These are phyloP conservation scores for Suillus subaureus DNA, from an alignment of 768 basidiomycete genomes.

Conservation along the genomic window DNA sequence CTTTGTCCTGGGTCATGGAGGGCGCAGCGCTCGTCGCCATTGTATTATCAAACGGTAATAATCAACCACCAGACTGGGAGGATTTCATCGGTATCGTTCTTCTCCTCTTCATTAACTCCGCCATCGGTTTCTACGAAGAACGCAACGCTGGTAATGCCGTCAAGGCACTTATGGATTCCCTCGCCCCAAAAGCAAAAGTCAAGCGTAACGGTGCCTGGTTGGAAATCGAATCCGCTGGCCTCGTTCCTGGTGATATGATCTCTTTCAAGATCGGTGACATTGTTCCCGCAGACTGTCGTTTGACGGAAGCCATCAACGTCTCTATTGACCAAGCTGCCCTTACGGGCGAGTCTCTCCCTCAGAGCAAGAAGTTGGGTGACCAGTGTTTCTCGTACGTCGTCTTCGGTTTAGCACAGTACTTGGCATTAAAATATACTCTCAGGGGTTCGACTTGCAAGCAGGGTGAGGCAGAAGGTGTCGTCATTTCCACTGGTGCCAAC, in stretches of 20 bases:
- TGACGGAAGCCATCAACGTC: slow-evolving; percentile 95
- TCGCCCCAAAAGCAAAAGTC: slow-evolving; percentile 96
- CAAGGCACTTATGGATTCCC: slow-evolving; percentile 99
- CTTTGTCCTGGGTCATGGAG: slow-evolving; percentile 99
- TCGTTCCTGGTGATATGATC: slow-evolving; percentile 96
- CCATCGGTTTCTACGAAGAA: slow-evolving; percentile 98
- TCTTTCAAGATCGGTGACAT: slow-evolving; percentile 99
- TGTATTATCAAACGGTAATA: slow-evolving; percentile 90
- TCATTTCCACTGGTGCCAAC: slow-evolving; percentile 97
- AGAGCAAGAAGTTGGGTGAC: slow-evolving; percentile 89
- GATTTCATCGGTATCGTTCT: slow-evolving; percentile 97
- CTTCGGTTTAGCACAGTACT: slow-evolving; percentile 9
- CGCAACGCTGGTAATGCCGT: slow-evolving; percentile 97
- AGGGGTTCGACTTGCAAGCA: slow-evolving; percentile 98
- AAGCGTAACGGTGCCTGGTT: slow-evolving; percentile 83
- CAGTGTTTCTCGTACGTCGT: slow-evolving; percentile 94
- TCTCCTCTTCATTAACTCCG: slow-evolving; percentile 90
- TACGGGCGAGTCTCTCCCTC: slow-evolving; percentile 95
- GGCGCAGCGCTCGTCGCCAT: slow-evolving; percentile 94
- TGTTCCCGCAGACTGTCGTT: slow-evolving; percentile 96
- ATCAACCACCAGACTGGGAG: slow-evolving; percentile 89
- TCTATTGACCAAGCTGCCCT: slow-evolving; percentile 98
- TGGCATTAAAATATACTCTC: slow-evolving; percentile 10
- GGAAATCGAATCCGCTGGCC: slow-evolving; percentile 87
- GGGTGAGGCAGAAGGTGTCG: slow-evolving; percentile 98